Conservation (phyloP, 73 alveolate genomes). For the Blepharisma stoltei region DNA sequence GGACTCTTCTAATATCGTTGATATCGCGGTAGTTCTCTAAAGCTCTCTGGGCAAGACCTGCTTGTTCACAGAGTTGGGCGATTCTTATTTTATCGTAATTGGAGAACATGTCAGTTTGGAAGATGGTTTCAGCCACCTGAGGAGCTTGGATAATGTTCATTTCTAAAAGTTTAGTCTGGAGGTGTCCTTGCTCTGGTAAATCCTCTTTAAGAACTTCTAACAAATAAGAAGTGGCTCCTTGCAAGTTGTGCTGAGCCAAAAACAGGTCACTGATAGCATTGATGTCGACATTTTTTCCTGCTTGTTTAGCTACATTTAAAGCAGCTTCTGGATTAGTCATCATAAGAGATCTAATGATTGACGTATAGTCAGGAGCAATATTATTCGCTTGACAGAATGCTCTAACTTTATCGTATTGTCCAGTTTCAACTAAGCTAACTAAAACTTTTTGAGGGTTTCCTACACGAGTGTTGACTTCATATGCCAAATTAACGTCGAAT, state of each 20-base stretch:
- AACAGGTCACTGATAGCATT: slow-evolving; percentile 40
- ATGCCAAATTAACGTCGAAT: slow-evolving; percentile 86
- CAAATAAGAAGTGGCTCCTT: slow-evolving; percentile 94
- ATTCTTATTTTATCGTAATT: slow-evolving; percentile 93
- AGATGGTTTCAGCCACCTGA: slow-evolving; percentile 92
- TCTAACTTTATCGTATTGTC: slow-evolving; percentile 85
- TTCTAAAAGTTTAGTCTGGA: slow-evolving; percentile 94
- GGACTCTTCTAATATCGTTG: slow-evolving; percentile 91
- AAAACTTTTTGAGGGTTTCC: slow-evolving; percentile 84
- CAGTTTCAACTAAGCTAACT: slow-evolving; percentile 86
- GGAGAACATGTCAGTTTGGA: slow-evolving; percentile 84
- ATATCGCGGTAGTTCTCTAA: slow-evolving; percentile 90
- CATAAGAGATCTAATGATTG: slow-evolving; percentile 51
- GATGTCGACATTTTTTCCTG: background rate
- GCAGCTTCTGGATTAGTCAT: slow-evolving; percentile 60
- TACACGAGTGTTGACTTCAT: slow-evolving; percentile 76
- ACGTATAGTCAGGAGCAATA: slow-evolving; percentile 80
- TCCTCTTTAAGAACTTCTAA: slow-evolving; percentile 88
- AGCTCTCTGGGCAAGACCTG: slow-evolving; percentile 92
- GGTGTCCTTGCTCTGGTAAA: slow-evolving; percentile 97
- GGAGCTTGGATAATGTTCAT: slow-evolving; percentile 90
- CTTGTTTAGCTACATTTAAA: slow-evolving; percentile 62
- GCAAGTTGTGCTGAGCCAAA: slow-evolving; percentile 60
- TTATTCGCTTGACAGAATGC: slow-evolving; percentile 78
- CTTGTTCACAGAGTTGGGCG: slow-evolving; percentile 93